Evolutionary conservation across 192 early-diverging fungal species (phyloP).

Genomic region (Backusella tuberculispora): DNA sequence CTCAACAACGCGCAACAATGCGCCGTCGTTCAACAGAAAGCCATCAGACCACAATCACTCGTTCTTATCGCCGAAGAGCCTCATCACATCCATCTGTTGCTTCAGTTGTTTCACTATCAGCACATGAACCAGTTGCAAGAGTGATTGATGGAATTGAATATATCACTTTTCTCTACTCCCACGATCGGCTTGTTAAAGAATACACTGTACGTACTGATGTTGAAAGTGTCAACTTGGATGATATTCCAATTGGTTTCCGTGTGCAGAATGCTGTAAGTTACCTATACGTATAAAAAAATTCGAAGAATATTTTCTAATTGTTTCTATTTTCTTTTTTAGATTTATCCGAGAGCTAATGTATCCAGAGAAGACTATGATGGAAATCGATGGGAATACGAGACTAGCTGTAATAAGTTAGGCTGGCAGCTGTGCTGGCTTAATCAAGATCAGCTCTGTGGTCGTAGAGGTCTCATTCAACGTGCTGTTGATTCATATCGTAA

Average conservation of each 20-base stretch:
- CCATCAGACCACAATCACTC: neutral
- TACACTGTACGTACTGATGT: conserved; percentile 41
- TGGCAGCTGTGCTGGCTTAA: conserved; percentile 78
- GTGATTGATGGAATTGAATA: conserved; percentile 37
- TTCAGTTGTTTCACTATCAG: conserved; percentile 37
- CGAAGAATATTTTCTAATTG: neutral
- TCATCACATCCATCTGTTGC: conserved; percentile 34
- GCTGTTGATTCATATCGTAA: conserved; percentile 78
- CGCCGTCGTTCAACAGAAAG: conserved; percentile 25
- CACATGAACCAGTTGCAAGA: conserved; percentile 35
- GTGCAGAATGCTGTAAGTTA: conserved; percentile 35
- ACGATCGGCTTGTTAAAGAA: conserved; percentile 34
- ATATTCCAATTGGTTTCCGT: conserved; percentile 26
- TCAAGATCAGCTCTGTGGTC: conserved; percentile 54
- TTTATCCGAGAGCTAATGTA: conserved; percentile 73
- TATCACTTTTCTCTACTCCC: conserved; percentile 39
- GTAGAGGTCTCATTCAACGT: conserved; percentile 76
- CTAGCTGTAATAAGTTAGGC: conserved; percentile 70
- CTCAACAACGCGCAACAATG: neutral
- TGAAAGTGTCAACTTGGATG: conserved; percentile 22
- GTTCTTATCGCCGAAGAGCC: conserved; percentile 4
- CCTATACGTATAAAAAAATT: neutral
- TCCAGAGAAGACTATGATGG: conserved; percentile 55
- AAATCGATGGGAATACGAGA: conserved; percentile 83
- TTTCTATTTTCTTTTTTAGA: conserved; percentile 27